phyloP scores from a whole-genome alignment of 768 basidiomycete genomes.

The Lactifluus echinatus region DNA sequence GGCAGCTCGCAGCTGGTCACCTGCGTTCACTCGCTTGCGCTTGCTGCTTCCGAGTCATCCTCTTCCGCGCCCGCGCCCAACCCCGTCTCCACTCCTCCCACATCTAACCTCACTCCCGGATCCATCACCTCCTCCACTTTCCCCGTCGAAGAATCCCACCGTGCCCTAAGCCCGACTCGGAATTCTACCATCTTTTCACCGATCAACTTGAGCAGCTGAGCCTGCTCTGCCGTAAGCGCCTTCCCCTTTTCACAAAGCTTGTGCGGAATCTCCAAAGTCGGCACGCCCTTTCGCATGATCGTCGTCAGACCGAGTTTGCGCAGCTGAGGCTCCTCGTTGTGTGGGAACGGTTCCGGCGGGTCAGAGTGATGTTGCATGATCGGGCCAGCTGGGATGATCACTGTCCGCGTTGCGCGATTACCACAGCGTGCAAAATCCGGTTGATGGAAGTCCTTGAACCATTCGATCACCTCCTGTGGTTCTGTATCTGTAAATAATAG shows the following conservation, averaged over 20 bases:
- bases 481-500: slow-evolving; percentile 86
- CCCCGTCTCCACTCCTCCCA: slow-evolving; percentile 31
- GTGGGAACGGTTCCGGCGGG: slow-evolving; percentile 85
- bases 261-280: slow-evolving; percentile 73
- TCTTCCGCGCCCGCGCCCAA: slow-evolving; percentile 25
- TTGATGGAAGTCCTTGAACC: slow-evolving; percentile 88
- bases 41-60: slow-evolving; percentile 25
- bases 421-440: slow-evolving; percentile 90
- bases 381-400: slow-evolving; percentile 75
- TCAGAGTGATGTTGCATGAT: slow-evolving; percentile 74
- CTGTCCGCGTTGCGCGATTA: slow-evolving; percentile 64
- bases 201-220: slow-evolving; percentile 86
- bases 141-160: slow-evolving; percentile 65
- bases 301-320: slow-evolving; percentile 87
- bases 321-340: slow-evolving; percentile 95
- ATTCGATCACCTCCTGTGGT: slow-evolving; percentile 85
- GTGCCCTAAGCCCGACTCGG: slow-evolving; percentile 56
- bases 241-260: slow-evolving; percentile 80
- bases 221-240: slow-evolving; percentile 73
- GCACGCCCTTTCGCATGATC: slow-evolving; percentile 78
- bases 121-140: slow-evolving; percentile 54
- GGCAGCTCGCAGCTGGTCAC: slow-evolving; percentile 37
- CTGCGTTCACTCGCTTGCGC: slow-evolving; percentile 44
- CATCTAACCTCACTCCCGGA: slow-evolving; percentile 29
- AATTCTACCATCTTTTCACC: slow-evolving; percentile 86